Base-by-base conservation (phyloP, 2,329 filamentous ascomycete genomes). In the Xylariomycetidae sp. region DNA sequence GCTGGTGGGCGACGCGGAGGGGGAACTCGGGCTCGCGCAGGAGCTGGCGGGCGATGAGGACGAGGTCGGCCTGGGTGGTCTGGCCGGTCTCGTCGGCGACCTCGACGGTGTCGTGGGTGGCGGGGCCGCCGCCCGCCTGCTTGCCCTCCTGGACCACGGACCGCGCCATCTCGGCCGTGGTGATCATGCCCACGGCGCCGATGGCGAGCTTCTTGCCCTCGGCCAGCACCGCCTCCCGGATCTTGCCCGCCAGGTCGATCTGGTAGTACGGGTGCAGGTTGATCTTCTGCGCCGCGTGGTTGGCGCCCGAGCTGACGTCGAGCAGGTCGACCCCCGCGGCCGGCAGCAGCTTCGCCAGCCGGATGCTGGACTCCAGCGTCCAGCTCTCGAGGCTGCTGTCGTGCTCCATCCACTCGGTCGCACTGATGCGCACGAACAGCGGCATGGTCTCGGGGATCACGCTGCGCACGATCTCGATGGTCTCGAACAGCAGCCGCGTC, bases 21-120 rank as follows among this genome's bases (percentile, higher is more conserved):
- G 87, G 82, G 53, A 88, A 78, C 37, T 85, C 79, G 0, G 88
- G 84, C 52, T 94, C 86, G 56, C 86, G 77, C 61, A 93, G 69
- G 59, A 92, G 92, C 51, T 83, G 81, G 35, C 86, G 70, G 0
- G 76, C 89, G 2, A 82, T 69, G 13, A 90, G 68, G 0, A 82
- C 77, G n/a, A 89, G 58, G 53, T 95, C 88, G 1, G 72, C 75
- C 53, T 66, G 61, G 12, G 68, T 50, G 44, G 39, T 48, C 31
- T 48, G 50, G 5, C 64, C 63, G 3, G 59, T 34, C 47, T 64
- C 61, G 34, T 56, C 54, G 31, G 61, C 59, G 5, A 66, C 53
- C 50, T 65, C 61, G 14, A 67, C 47, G 6, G 47, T 52, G 14
- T 38, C 79, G 48, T 41, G 61, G 58, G 43, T 22, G 16, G 43